Base-by-base conservation (phyloP, 495 filamentous ascomycete genomes). In the Gamarada debralockiae region DNA sequence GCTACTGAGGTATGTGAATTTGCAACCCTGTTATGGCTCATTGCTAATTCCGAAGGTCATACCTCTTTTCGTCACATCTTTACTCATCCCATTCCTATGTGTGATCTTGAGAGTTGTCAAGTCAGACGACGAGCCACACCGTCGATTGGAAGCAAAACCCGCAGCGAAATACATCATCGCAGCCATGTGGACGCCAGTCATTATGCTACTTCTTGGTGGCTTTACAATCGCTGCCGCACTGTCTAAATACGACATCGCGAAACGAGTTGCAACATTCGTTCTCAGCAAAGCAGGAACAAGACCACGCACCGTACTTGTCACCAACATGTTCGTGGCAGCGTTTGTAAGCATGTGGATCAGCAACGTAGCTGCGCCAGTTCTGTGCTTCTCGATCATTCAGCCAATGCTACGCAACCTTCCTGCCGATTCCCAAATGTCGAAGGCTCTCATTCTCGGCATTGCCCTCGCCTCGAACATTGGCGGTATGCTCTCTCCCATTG, bases 261-360 rank as follows among this genome's bases (percentile, higher is more conserved):
- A 96, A 65, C 83, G 92, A 62, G 91, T 97, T 76, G 95, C 93
- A 7, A 96, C 92, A 10, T 89, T 97, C 61, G 89, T 97, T n/a
- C 79, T 99, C 31, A 92, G 89, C 74, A 97, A 96, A 71, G 93
- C 93, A 29, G 93, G 93, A 9, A 95, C 93, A 9, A 83, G 82
- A 60, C 92, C 95, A 4, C 76, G 85, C 41, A 87, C 86, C 15
- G 91, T 99, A 17, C 79, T 99, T 12, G 62, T 99, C 21, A 91
- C 92, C 22, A 96, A 91, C 68, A 99, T 99, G 93, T 95, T 96
- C 60, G 93, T 99, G 39, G 93, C 93, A 55, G 92, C 92, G 70
- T 92, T 97, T 64, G 81, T 92, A 31, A 96, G 90, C 59, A 99
- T 99, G 93, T 92, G 95, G 80, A 97, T 99, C 63, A 95, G 88